Evolutionary conservation across 192 early-diverging fungal species (phyloP).

Genomic region (Spizellomyces sp.): DNA sequence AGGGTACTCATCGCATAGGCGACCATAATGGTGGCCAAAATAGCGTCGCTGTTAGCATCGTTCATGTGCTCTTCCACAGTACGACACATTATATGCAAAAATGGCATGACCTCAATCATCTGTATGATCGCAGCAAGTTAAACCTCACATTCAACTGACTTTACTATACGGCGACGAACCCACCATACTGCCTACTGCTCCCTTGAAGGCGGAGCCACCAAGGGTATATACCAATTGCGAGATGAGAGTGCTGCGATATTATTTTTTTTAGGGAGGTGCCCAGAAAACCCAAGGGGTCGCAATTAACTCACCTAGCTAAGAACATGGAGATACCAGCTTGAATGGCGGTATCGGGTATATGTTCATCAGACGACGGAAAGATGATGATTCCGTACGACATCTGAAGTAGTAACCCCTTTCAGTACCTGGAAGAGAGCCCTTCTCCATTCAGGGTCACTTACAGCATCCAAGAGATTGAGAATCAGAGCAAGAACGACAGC

Average conservation of each 20-base stretch:
- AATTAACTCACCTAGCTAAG: conserved; percentile 67
- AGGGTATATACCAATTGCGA: conserved; percentile 51
- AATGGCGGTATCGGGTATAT: conserved; percentile 47
- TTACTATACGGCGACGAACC: background rate
- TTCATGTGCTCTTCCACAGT: conserved; percentile 65
- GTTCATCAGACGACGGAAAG: conserved; percentile 74
- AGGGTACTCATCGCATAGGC: conserved; percentile 87
- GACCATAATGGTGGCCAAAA: conserved; percentile 88
- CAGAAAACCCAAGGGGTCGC: background rate
- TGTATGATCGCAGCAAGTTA: too few species aligned
- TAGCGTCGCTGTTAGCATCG: conserved; percentile 59
- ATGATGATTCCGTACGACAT: conserved; percentile 76
- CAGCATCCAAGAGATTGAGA: conserved; percentile 90
- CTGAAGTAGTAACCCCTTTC: background rate
- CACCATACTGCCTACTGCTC: conserved; percentile 86
- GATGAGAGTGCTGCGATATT: conserved; percentile 40
- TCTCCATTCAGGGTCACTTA: conserved; percentile 31
- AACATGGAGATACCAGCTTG: conserved; percentile 94
- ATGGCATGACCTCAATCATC: conserved; percentile 88
- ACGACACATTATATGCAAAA: conserved; percentile 77
- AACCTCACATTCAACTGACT: conserved; percentile 29
- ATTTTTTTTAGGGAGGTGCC: background rate
- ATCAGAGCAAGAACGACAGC: conserved; percentile 89
- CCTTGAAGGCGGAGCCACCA: conserved; percentile 90
- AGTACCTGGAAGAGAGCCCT: too few species aligned